Evolutionary conservation across 2,329 filamentous ascomycete genomes (phyloP), one percentile per base, ranked within the genome.

Genomic region (Cytospora piceicola): DNA sequence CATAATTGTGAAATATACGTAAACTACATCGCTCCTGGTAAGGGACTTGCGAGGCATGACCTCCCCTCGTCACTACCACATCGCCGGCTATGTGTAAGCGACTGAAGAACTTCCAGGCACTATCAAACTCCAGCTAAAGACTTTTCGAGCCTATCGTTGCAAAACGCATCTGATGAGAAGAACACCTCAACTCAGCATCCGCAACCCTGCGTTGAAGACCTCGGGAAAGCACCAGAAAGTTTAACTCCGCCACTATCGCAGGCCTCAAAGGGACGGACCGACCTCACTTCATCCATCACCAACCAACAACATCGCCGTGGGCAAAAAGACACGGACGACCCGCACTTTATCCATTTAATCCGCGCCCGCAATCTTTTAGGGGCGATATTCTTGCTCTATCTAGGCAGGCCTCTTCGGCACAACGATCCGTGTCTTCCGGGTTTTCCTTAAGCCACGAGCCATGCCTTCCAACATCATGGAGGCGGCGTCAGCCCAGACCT

Each of bases 201-300:
- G 36, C 36, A 39, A 34, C 8, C 8, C 36, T 14, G 36, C 32
- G 15, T 3, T 17, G 12, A 11, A 8, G 2, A 17, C 12, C 11
- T 46, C 8, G 5, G 15, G 5, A 24, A 14, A 20, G 3, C 7
- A 24, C 42, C 20, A 22, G 3, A 9, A 9, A n/a, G n/a, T 22
- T n/a, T 49, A 20, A 57, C 55, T 29, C 27, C 46, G 53, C 52
- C 53, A 62, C 60, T 56, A 20, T 15, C 11, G 2, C 34, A 36
- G 53, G 29, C n/a, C 60, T 32, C 11, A 8, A 8, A 20, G 29
- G 39, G 22, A 24, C 58, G n/a, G n/a, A n/a, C 32, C 59, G 54
- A 15, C n/a, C 49, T 42, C 29, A 15, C n/a, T 32, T 42, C 29
- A 9, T 9, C 46, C 27, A 15, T 42, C 36, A 34, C 42, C n/a